Conservation (phyloP, 768 basidiomycete genomes). For the Russula sp. region DNA sequence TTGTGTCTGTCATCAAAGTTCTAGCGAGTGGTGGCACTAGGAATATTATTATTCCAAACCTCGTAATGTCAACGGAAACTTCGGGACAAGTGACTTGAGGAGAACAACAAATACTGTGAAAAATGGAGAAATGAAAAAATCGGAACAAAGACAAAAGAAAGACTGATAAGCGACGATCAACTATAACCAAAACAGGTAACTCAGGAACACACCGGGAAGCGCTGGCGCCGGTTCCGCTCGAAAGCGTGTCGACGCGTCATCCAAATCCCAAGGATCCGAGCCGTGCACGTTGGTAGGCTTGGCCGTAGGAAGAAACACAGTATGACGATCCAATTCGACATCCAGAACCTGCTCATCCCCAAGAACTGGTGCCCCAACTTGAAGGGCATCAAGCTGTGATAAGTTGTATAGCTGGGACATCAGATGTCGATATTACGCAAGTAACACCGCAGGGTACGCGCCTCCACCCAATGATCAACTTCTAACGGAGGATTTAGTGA, state of each 20-base stretch:
- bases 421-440: background rate
- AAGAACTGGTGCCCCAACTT: conserved; percentile 37
- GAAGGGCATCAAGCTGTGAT: conserved; percentile 47
- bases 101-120: conserved; percentile 37
- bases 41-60: conserved; percentile 33
- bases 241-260: background rate
- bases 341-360: conserved; percentile 54
- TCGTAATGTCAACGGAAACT: conserved; percentile 46
- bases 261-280: conserved; percentile 24
- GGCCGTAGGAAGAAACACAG: conserved; percentile 39
- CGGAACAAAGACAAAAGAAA: background rate
- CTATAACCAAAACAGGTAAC: background rate
- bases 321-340: conserved; percentile 47
- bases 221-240: conserved; percentile 1
- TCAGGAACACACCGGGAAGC: background rate
- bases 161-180: conserved; percentile 7
- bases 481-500: conserved; percentile 42
- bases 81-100: conserved; percentile 40
- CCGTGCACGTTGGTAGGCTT: conserved; percentile 20
- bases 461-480: conserved; percentile 55
- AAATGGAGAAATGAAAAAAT: background rate
- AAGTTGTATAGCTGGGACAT: background rate
- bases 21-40: conserved; percentile 1
- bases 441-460: conserved; percentile 30
- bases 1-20: conserved; percentile 38